Percentiles rank a stretch among this genome's conserved stretches.
phyloP scores from a whole-genome alignment of 257 asterid genomes.

The Gardenia jasminoides region DNA sequence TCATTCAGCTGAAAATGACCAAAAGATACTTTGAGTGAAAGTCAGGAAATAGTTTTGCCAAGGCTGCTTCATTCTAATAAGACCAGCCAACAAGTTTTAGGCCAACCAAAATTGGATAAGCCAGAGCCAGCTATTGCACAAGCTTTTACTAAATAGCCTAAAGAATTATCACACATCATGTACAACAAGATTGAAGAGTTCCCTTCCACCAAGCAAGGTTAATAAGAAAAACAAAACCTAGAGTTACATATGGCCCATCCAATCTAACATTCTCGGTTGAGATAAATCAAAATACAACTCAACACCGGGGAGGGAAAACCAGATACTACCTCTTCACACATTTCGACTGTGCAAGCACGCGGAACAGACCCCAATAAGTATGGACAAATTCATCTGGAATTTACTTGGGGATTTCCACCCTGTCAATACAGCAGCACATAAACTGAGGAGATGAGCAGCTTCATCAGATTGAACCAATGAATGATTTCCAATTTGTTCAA shows the following conservation, averaged over 20 bases:
- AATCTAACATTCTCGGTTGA: conserved; percentile 32
- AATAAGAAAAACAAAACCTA: conserved; percentile 35
- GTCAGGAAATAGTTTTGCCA: neutral
- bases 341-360: conserved; percentile 33
- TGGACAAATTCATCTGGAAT: conserved; percentile 19
- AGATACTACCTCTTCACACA: conserved; percentile 26
- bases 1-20: neutral
- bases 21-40: neutral
- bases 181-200: conserved; percentile 58
- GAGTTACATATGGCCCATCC: conserved; percentile 39
- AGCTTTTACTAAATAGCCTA: conserved; percentile 52
- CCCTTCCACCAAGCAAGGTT: conserved; percentile 33
- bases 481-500: conserved; percentile 27
- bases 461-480: conserved; percentile 8
- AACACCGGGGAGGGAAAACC: conserved; percentile 29
- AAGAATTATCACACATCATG: conserved; percentile 63
- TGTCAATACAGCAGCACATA: conserved; percentile 17
- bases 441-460: conserved; percentile 10
- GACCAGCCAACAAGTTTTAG: conserved; percentile 19
- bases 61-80: conserved; percentile 23
- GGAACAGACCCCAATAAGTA: conserved; percentile 19
- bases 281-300: conserved; percentile 37
- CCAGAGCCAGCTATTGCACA: conserved; percentile 43
- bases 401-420: conserved; percentile 12
- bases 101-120: conserved; percentile 48